These are phyloP conservation scores for Boletus vinaceobasis DNA, from an alignment of 768 basidiomycete genomes.

Conservation along the genomic window DNA sequence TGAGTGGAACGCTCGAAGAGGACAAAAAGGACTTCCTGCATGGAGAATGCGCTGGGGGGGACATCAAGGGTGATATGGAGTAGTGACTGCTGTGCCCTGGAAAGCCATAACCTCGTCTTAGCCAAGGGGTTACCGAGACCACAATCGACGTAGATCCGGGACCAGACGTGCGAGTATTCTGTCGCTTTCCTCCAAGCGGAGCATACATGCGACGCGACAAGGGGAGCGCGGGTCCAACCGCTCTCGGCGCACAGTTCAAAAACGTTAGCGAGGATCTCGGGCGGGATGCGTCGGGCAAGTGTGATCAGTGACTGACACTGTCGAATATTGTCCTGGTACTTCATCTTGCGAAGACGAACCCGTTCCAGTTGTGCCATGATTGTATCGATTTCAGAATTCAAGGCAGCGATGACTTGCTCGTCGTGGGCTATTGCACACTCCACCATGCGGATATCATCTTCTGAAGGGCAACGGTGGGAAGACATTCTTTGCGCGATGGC, in stretches of 20 bases:
- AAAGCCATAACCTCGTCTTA: slow-evolving; percentile 50
- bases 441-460: slow-evolving; percentile 19
- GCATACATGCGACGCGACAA: slow-evolving; percentile 57
- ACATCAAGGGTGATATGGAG: slow-evolving; percentile 46
- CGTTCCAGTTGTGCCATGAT: slow-evolving; percentile 39
- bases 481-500: slow-evolving; percentile 15
- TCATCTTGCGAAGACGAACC: slow-evolving; percentile 41
- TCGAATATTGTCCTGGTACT: slow-evolving; percentile 42
- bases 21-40: slow-evolving; percentile 38
- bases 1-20: slow-evolving; percentile 38
- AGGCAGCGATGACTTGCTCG: slow-evolving; percentile 37
- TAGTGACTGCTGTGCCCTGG: slow-evolving; percentile 40
- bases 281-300: slow-evolving; percentile 53
- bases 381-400: slow-evolving; percentile 44
- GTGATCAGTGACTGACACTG: slow-evolving; percentile 47
- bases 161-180: slow-evolving; percentile 53
- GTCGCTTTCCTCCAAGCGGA: slow-evolving; percentile 56
- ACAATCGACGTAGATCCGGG: slow-evolving; percentile 49
- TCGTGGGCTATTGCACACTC: slow-evolving; percentile 31
- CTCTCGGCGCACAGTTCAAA: slow-evolving; percentile 49
- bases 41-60: slow-evolving; percentile 26
- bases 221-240: slow-evolving; percentile 53
- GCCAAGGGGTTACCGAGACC: slow-evolving; percentile 40
- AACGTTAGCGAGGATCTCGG: slow-evolving; percentile 51
- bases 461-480: slow-evolving; percentile 18